Base-by-base conservation (phyloP, 352 stramenopile genomes). In the Phytophthora lateralis region DNA sequence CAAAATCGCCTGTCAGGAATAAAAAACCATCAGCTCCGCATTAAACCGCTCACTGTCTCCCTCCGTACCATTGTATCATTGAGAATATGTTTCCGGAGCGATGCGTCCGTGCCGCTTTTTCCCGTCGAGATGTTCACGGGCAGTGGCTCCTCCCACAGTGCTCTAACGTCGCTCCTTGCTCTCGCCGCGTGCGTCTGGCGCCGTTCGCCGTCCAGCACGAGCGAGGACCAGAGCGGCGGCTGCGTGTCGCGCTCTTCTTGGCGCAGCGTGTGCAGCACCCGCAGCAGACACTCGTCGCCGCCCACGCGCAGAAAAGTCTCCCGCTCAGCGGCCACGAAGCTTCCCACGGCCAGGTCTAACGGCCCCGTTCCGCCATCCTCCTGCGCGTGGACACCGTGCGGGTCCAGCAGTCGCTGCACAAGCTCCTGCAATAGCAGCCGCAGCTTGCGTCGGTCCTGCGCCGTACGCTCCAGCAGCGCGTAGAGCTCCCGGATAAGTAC, bases 281-380 rank as follows among this genome's bases (percentile, higher is more conserved):
- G 77, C 55, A 93, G 57, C 42, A 95, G 63, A 54, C 79, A 84
- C 55, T 95, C 86, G 46, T 85, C 82, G 12, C 86, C 86, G 11
- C 86, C 86, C 11, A 93, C 55, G 7, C 78, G 63, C 32, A 95
- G 73, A 39, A 95, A 95, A 4, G 49, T 74, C 48, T 92, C 84
- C 0, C 86, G 65, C 45, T 95, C 85, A 0, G 62, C 58, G 4
- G 68, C 55, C 14, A 90, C 75, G 41, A 78, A 70, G 24, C 70
- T 47, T 18, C 63, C 41, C 44, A 76, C 76, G 0, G 42, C 59
- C 42, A 79, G 73, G 8, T 63, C 51, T 1, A 39, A 20, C 24
- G 58, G 46, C 18, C 52, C 62, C 24, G 59, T 29, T 4, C 10
- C 34, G 27, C 46, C 49, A 34, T 59, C 60, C 10, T 57, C 45